Percentiles rank a stretch among this genome's conserved stretches.
Conservation (phyloP, 78 protist genomes). For the Isochrysis galbana region DNA sequence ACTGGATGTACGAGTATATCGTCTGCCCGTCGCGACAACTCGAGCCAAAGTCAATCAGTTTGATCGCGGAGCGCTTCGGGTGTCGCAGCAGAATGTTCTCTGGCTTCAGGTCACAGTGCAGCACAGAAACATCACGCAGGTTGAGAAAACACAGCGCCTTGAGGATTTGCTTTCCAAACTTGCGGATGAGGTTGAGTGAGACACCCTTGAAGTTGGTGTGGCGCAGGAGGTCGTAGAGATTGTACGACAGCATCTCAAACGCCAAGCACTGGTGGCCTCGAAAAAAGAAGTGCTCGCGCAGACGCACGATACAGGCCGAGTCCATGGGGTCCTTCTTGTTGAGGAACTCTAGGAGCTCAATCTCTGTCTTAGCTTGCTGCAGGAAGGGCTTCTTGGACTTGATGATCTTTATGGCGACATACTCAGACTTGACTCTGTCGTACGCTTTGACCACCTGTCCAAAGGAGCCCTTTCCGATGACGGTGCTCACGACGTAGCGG, state of each 20-base stretch:
- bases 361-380: conserved; percentile 75
- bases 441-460: conserved; percentile 86
- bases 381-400: conserved; percentile 79
- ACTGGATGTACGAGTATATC: conserved; percentile 87
- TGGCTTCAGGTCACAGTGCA: conserved; percentile 97
- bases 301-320: conserved; percentile 65
- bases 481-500: conserved; percentile 61
- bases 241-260: conserved; percentile 87
- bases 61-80: conserved; percentile 76
- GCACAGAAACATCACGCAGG: conserved; percentile 61
- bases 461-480: conserved; percentile 92
- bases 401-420: conserved; percentile 90
- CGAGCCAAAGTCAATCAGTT: conserved; percentile 92
- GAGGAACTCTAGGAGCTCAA: conserved; percentile 64
- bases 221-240: conserved; percentile 88
- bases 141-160: conserved; percentile 69
- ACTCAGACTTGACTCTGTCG: conserved; percentile 42
- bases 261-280: conserved; percentile 87
- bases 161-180: conserved; percentile 84
- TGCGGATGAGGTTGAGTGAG: conserved; percentile 79
- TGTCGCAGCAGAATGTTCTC: conserved; percentile 77
- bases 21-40: conserved; percentile 59
- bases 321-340: background rate
- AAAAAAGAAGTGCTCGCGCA: conserved; percentile 73
- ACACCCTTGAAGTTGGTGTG: conserved; percentile 78